phyloP scores from a whole-genome alignment of 108 stramenopile species.

The Mediolabrus comicus region DNA sequence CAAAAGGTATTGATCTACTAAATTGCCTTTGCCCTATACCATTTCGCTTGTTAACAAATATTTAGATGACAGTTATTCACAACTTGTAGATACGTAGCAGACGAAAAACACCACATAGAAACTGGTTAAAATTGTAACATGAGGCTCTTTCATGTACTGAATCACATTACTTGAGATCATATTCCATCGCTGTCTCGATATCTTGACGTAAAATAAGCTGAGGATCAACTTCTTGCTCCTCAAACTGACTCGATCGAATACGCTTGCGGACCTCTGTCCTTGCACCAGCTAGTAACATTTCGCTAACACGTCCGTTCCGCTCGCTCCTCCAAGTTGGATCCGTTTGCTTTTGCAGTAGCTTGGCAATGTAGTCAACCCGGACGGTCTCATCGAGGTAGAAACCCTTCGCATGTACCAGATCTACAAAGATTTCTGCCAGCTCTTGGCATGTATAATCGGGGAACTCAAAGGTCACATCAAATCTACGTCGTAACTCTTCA shows the following conservation, averaged over 20 bases:
- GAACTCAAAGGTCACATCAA: slow-evolving; percentile 82
- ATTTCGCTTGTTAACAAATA: neutral
- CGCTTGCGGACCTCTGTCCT: slow-evolving; percentile 79
- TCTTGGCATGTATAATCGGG: slow-evolving; percentile 85
- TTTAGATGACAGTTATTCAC: neutral
- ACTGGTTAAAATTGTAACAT: neutral
- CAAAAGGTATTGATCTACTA: too few relatives aligned
- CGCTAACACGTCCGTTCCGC: slow-evolving; percentile 86
- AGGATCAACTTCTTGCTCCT: slow-evolving; percentile 83
- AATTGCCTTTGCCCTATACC: too few relatives aligned
- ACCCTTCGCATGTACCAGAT: slow-evolving; percentile 82
- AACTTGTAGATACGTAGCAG: neutral
- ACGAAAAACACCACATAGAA: neutral
- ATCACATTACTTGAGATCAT: slow-evolving; percentile 73
- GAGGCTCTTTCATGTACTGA: neutral
- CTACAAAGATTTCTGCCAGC: slow-evolving; percentile 80
- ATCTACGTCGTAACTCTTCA: slow-evolving; percentile 68
- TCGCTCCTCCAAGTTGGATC: slow-evolving; percentile 75
- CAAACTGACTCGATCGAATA: slow-evolving; percentile 79
- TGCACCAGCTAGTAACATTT: slow-evolving; percentile 80
- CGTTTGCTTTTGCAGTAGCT: slow-evolving; percentile 69
- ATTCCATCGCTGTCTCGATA: slow-evolving; percentile 74
- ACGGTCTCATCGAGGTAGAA: slow-evolving; percentile 76
- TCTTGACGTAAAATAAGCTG: slow-evolving; percentile 77
- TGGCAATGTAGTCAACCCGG: slow-evolving; percentile 52